Conservation (phyloP, 2,329 filamentous ascomycete species). For the Pyricularia sp. region DNA sequence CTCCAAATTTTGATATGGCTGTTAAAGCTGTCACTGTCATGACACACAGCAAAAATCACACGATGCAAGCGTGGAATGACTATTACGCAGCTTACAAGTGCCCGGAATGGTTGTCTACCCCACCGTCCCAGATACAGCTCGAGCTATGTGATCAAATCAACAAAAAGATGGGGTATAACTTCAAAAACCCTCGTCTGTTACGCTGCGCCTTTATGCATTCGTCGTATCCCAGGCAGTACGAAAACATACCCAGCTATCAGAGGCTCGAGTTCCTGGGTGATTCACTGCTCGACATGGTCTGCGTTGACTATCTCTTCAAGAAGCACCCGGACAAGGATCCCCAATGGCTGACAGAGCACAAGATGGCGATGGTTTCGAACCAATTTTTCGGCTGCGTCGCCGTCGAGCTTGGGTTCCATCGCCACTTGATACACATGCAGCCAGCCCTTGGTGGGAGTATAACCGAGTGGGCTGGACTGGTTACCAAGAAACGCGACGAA, state of each 20-base stretch:
- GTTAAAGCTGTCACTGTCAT: slow-evolving; percentile 58
- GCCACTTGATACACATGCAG: slow-evolving; percentile 53
- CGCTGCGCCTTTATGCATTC: slow-evolving; percentile 83
- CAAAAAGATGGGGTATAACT: slow-evolving; percentile 47
- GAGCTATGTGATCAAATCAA: slow-evolving; percentile 60
- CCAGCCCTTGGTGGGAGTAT: slow-evolving; percentile 34
- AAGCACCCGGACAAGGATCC: slow-evolving; percentile 72
- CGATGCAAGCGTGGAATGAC: slow-evolving; percentile 58
- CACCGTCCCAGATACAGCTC: slow-evolving; percentile 55
- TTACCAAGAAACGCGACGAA: slow-evolving; percentile 30
- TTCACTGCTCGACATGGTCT: slow-evolving; percentile 76
- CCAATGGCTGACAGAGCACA: slow-evolving; percentile 96
- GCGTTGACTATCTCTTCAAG: slow-evolving; percentile 74
- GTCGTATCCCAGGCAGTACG: slow-evolving; percentile 66
- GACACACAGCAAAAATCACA: slow-evolving; percentile 61
- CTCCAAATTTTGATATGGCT: slow-evolving; percentile 42
- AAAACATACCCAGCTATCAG: slow-evolving; percentile 80
- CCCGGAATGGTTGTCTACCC: slow-evolving; percentile 60
- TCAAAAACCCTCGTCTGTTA: slow-evolving; percentile 66
- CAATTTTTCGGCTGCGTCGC: slow-evolving; percentile 81
- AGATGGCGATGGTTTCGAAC: slow-evolving; percentile 99
- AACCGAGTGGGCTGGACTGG: slow-evolving; percentile 44
- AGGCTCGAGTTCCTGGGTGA: slow-evolving; percentile 89
- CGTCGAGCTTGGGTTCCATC: slow-evolving; percentile 69
- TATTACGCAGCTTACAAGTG: slow-evolving; percentile 62